These are phyloP conservation scores for Russula abietina DNA, from an alignment of 768 basidiomycete species.

Conservation along the genomic window DNA sequence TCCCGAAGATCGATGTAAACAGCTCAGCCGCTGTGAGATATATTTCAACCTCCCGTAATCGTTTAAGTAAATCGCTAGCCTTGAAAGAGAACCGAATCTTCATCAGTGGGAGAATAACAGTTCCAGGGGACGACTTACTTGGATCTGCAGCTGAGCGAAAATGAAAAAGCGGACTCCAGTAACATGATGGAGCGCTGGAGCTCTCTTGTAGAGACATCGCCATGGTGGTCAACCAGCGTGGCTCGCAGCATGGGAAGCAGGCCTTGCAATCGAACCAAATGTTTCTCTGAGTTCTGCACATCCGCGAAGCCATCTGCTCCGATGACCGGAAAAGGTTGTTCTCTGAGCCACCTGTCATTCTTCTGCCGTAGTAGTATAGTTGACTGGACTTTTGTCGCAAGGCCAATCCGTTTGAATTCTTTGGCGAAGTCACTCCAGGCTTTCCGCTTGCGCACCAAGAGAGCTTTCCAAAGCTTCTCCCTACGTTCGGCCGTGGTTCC, in stretches of 20 bases:
- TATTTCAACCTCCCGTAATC: constrained; percentile 6
- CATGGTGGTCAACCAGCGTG: constrained; percentile 62
- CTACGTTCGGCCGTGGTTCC: constrained; percentile 44
- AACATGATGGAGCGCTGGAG: constrained; percentile 71
- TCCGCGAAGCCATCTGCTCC: constrained; percentile 23
- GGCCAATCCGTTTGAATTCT: constrained; percentile 74
- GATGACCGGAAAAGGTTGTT: constrained; percentile 44
- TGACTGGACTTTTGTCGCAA: constrained; percentile 65
- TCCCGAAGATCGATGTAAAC: constrained; percentile 24
- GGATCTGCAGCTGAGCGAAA: constrained; percentile 56
- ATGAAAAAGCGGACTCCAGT: constrained; percentile 70
- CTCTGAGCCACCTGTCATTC: constrained; percentile 56
- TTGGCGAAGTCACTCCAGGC: constrained; percentile 89
- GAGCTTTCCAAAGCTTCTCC: constrained; percentile 60
- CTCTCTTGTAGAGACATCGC: constrained; percentile 82
- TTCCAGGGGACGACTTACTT: constrained; percentile 44
- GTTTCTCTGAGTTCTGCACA: constrained; percentile 47
- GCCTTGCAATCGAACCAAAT: constrained; percentile 58
- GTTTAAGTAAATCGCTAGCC: constrained; percentile 10
- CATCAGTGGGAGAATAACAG: constrained; percentile 7
- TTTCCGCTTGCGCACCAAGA: constrained; percentile 78
- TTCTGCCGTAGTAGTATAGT: constrained; percentile 54
- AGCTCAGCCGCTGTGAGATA: constrained; percentile 4
- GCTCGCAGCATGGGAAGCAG: constrained; percentile 61
- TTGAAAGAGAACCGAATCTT: not conserved